Percentiles rank a stretch among this genome's conserved stretches.
Evolutionary conservation across 2,329 filamentous ascomycete species (phyloP).

Genomic region (Aspergillus unguis): DNA sequence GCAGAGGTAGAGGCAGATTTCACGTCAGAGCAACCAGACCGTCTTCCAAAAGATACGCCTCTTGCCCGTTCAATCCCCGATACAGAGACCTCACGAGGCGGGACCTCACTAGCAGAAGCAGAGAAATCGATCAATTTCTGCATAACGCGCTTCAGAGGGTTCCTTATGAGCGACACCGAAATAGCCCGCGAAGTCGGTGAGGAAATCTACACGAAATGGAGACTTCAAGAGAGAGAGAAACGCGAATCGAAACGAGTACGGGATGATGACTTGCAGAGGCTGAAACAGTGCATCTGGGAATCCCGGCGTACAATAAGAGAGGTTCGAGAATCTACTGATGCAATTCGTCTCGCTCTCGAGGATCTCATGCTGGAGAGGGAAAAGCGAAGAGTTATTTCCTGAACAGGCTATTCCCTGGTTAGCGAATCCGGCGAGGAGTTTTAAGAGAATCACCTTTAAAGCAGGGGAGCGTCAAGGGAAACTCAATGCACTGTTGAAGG

Average conservation of each 20-base stretch:
- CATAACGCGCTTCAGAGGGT: constrained; percentile 28
- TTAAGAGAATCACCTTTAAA: too few relatives aligned
- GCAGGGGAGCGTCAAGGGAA: too few relatives aligned
- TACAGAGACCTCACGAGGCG: not conserved
- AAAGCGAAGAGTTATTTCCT: too few relatives aligned
- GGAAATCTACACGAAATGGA: not conserved
- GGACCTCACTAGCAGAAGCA: not conserved
- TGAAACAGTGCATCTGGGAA: not conserved
- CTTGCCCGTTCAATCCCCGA: not conserved
- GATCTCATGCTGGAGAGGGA: too few relatives aligned
- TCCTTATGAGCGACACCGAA: constrained; percentile 27
- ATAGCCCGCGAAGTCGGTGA: constrained; percentile 35
- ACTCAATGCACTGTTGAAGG: too few relatives aligned
- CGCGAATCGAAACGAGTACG: not conserved
- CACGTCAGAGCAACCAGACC: not conserved
- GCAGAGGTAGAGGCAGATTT: not conserved
- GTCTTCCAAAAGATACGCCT: too few relatives aligned
- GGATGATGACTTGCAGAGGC: not conserved
- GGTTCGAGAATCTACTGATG: too few relatives aligned
- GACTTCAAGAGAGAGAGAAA: not conserved
- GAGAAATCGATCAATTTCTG: constrained; percentile 33
- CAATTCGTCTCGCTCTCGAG: too few relatives aligned
- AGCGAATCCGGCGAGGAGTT: too few relatives aligned
- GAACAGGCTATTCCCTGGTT: too few relatives aligned
- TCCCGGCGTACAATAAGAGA: too few relatives aligned